Base-by-base conservation (phyloP, 352 stramenopile genomes). In the Pythium brassicae region DNA sequence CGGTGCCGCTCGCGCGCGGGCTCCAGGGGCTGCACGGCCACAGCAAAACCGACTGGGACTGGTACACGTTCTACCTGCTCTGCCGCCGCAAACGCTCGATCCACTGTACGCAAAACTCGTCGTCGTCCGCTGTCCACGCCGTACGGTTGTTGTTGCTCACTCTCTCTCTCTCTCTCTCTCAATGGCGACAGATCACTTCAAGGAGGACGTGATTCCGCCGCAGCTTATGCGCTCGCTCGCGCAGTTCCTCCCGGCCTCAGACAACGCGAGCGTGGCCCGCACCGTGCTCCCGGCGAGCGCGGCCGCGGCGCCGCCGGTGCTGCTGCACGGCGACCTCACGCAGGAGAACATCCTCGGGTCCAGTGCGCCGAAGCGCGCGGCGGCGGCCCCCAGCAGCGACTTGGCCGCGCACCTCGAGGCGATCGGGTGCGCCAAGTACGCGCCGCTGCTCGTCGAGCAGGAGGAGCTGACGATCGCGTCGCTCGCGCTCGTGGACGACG, bases 241-340 rank as follows among this genome's bases (percentile, higher is more conserved):
- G 14, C 55, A 55, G 3, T 95, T 89, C 52, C 59, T 95, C 0
- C 78, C 78, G 9, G 19, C 39, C 27, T 65, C 58, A 17, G 65
- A 53, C n/a, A 22, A 23, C 2, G 61, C 70, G 12, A 62, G 53
- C 14, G 70, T 89, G 19, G 55, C 66, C 1, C 56, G 50, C 9
- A 26, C 69, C 26, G 37, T 90, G 44, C 67, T 91, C 25, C 83
- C 83, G 9, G 56, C 59, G 3, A 67, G 55, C 6, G 45, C 47
- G 1, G 58, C 22, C 1, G 55, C 66, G 17, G 32, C 58, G 1
- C 65, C 66, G 1, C 79, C 83, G 35, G 78, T 89, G 53, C 65
- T 94, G 19, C 66, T 95, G 22, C 85, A 95, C 50, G 81, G 83
- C 35, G 85, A 95, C 48, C 57, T 95, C 26, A 95, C 85, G n/a